phyloP scores from a whole-genome alignment of 2,329 filamentous ascomycete genomes.

The Ophiobolus disseminans region DNA sequence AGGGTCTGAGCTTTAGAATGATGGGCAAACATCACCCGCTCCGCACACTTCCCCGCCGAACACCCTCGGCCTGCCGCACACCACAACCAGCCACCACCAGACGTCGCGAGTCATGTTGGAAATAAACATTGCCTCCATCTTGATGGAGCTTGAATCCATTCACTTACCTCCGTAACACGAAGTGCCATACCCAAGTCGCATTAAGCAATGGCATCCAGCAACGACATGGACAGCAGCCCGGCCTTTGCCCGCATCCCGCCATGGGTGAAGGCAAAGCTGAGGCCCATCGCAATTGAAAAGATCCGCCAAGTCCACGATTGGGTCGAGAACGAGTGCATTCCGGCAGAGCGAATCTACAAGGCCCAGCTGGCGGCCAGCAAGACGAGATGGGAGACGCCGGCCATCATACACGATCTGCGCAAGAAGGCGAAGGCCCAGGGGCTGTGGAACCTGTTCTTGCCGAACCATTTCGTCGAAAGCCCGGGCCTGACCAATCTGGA shows the following conservation, averaged over 20 bases:
- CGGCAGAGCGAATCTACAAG: conserved; percentile 53
- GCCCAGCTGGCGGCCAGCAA: conserved; percentile 42
- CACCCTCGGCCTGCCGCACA: conserved; percentile 26
- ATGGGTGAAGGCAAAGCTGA: conserved; percentile 61
- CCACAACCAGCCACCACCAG: conserved; percentile 8
- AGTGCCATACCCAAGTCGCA: too few species aligned
- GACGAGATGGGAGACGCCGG: conserved; percentile 50
- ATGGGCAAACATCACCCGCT: too few species aligned
- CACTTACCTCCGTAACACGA: conserved; percentile 10
- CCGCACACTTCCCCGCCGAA: conserved; percentile 16
- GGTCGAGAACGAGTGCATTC: conserved; percentile 55
- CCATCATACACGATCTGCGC: conserved; percentile 52
- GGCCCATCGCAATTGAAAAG: conserved; percentile 51
- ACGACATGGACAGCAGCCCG: conserved; percentile 38
- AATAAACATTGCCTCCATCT: conserved; percentile 8
- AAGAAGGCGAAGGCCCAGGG: conserved; percentile 51
- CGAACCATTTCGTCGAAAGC: conserved; percentile 52
- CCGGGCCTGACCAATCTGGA: conserved; percentile 56
- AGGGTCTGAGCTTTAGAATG: too few species aligned
- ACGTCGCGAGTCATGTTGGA: conserved; percentile 24
- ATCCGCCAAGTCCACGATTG: conserved; percentile 54
- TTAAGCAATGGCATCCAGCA: conserved; percentile 22
- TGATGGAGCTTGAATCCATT: conserved; percentile 5
- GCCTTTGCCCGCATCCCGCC: conserved; percentile 51
- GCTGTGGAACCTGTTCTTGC: conserved; percentile 52